Evolutionary conservation across 495 filamentous ascomycete genomes (phyloP).

Genomic region (Parmelia sp.): DNA sequence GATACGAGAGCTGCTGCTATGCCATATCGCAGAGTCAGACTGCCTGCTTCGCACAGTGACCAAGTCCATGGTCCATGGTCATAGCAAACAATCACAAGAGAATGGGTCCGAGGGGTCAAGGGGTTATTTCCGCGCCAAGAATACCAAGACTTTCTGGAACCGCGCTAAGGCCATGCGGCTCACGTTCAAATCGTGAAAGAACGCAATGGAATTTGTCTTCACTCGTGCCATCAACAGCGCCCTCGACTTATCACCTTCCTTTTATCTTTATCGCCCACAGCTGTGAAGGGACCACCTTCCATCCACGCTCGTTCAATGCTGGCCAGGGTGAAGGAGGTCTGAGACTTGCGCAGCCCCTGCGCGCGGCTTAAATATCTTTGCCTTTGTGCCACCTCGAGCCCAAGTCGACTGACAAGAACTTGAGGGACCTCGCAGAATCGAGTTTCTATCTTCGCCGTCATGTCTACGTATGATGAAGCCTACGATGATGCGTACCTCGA

Average conservation of each 20-base stretch:
- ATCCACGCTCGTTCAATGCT: conserved; percentile 11
- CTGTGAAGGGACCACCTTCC: not conserved
- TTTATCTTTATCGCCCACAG: not conserved
- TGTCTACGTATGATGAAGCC: conserved; percentile 49
- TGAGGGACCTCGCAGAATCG: not conserved
- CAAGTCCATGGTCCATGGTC: too few relatives aligned
- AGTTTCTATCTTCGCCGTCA: conserved; percentile 18
- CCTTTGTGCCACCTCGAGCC: not conserved
- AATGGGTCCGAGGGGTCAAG: not conserved
- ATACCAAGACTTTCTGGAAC: not conserved
- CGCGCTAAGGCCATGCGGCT: conserved; percentile 12
- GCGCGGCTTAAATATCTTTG: conserved; percentile 3
- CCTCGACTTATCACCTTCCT: not conserved
- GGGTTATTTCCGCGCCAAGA: not conserved
- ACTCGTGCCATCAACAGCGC: not conserved
- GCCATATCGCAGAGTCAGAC: not conserved
- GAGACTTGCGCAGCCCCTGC: not conserved
- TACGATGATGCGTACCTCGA: conserved; percentile 52
- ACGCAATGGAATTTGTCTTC: conserved; percentile 8
- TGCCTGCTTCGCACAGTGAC: not conserved
- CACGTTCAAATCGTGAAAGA: too few relatives aligned
- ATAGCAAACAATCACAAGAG: too few relatives aligned
- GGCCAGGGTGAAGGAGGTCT: conserved; percentile 3
- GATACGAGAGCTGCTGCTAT: too few relatives aligned
- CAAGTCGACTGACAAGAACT: not conserved